Evolutionary conservation across 805 yeast genomes (phyloP), one percentile per base, ranked within the genome.

Genomic region (Teunomyces pallodes): DNA sequence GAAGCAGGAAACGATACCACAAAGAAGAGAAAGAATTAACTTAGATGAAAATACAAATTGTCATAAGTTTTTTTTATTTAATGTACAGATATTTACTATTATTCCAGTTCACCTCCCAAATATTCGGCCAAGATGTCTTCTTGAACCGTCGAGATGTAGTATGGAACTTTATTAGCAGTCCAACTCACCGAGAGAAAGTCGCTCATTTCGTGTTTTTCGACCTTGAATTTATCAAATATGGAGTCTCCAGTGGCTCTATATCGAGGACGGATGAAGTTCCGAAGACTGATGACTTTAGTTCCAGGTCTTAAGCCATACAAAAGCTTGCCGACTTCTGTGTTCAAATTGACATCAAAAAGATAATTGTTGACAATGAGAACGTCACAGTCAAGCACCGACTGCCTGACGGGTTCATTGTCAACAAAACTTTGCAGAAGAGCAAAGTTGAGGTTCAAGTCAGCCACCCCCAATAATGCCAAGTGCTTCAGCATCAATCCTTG

Each of bases 81-180:
- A 26, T 38, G n/a, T 38, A 38, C 30, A 26, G 14, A 38, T 38
- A 29, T 12, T 24, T 38, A 20, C 12, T 16, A 28, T 10, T 16
- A 40, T 29, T 40, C 43, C 17, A 28, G 31, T n/a, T 45, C 44
- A 2, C 13, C 46, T 9, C 47, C 44, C 45, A 65, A 54, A 47
- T 69, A 72, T 46, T 72, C 74, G 3, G 65, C 61, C 38, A 65
- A 55, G 3, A 78, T 65, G 4, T 59, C 58, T 2, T 66, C 67
- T 55, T 76, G 71, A 4, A 88, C 87, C 8, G 90, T 84, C 12
- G 94, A 81, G 6, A 91, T 80, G 63, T 80, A 91, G 65, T 87
- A 90, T 8, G 81, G 82, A 1, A 87, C 88, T 46, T 90, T 90
- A 42, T 87, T 89, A 5, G 84, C 83, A 0, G 96, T 90, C 97